phyloP scores from a whole-genome alignment of 2,329 filamentous ascomycete species.

The Cladorrhinum sp. region DNA sequence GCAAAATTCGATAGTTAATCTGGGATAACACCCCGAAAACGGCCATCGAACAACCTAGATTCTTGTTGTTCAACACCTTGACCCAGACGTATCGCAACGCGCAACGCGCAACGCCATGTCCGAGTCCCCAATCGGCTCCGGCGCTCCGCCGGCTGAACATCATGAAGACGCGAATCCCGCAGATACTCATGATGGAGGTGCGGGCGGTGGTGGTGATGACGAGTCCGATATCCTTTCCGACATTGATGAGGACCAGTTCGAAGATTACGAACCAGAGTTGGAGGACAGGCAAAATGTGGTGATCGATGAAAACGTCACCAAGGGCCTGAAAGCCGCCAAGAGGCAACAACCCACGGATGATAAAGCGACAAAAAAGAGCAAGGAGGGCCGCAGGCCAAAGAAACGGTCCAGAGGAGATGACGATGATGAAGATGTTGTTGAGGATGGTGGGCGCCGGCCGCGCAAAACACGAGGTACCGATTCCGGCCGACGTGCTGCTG shows the following conservation, averaged over 20 bases:
- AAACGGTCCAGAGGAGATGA: slow-evolving; percentile 51
- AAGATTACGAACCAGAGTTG: slow-evolving; percentile 64
- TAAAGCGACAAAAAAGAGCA: slow-evolving; percentile 67
- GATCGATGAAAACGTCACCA: slow-evolving; percentile 64
- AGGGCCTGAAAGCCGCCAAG: slow-evolving; percentile 63
- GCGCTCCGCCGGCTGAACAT: slow-evolving; percentile 30
- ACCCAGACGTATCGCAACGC: background rate
- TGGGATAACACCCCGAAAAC: background rate
- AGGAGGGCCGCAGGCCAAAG: slow-evolving; percentile 69
- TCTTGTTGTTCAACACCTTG: background rate
- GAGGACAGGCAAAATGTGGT: slow-evolving; percentile 60
- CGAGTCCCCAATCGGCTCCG: slow-evolving; percentile 44
- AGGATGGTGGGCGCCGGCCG: slow-evolving; percentile 31
- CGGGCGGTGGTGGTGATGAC: slow-evolving; percentile 43
- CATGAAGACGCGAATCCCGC: slow-evolving; percentile 18
- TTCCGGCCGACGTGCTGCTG: slow-evolving; percentile 46
- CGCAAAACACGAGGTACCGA: slow-evolving; percentile 36
- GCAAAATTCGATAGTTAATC: background rate
- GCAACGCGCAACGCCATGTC: slow-evolving; percentile 37
- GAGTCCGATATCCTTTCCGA: slow-evolving; percentile 62
- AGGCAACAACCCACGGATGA: slow-evolving; percentile 60
- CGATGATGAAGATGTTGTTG: slow-evolving; percentile 51
- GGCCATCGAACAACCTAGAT: background rate
- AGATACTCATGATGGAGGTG: slow-evolving; percentile 34
- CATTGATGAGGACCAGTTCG: slow-evolving; percentile 67